Percentiles rank a stretch among this genome's conserved stretches.
Evolutionary conservation across 345 rosid species (phyloP).

Genomic region (Rhodamnia argentea): DNA sequence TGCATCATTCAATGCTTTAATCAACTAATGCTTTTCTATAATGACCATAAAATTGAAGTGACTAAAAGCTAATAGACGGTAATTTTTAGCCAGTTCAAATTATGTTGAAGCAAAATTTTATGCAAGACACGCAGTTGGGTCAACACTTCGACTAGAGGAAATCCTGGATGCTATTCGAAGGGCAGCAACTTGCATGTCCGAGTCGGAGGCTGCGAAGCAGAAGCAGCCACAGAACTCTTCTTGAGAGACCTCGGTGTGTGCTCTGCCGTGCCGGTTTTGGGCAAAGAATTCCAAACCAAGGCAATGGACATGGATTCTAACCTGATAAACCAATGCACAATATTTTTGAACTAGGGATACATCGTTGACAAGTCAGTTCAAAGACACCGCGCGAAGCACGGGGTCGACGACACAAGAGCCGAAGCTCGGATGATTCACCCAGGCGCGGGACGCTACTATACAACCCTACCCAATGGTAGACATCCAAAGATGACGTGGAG

Average conservation of each 20-base stretch:
- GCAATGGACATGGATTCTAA: neutral
- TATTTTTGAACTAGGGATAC: too few species aligned
- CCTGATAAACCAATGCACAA: neutral
- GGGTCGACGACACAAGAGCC: too few species aligned
- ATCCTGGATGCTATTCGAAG: too few species aligned
- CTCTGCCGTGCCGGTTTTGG: neutral
- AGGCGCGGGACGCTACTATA: too few species aligned
- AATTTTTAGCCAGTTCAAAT: neutral
- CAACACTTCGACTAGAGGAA: too few species aligned
- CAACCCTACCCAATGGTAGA: too few species aligned
- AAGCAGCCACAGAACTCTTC: neutral
- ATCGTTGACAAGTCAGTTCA: too few species aligned
- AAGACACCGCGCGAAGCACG: too few species aligned
- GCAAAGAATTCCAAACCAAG: neutral
- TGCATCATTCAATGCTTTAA: neutral
- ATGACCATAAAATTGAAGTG: neutral
- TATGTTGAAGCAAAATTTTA: neutral
- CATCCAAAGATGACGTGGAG: too few species aligned
- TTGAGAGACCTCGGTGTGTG: neutral
- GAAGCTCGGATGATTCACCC: too few species aligned
- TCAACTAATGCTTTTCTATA: neutral
- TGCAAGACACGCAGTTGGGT: neutral
- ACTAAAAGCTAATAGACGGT: neutral
- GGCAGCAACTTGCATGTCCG: neutral
- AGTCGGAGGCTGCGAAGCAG: neutral